Percentiles rank a stretch among this genome's conserved stretches.
phyloP scores from a whole-genome alignment of 2,329 filamentous ascomycete species.

The Fonsecaea monophora region DNA sequence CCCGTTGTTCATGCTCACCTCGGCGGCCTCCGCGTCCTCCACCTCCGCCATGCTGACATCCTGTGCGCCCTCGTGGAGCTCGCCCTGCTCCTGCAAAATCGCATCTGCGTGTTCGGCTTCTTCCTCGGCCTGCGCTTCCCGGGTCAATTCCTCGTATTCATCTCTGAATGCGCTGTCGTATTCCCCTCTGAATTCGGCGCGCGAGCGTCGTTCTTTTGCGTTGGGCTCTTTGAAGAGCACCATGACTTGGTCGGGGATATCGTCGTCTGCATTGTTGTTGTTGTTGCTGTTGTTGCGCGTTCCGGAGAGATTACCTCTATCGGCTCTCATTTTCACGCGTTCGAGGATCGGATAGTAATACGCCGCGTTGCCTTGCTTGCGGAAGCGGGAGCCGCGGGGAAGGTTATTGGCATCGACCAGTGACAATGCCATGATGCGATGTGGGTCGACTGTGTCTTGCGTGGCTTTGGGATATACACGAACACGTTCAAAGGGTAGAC shows the following conservation, averaged over 20 bases:
- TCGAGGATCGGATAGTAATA: conserved; percentile 66
- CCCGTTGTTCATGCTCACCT: conserved; percentile 26
- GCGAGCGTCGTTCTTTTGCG: conserved; percentile 34
- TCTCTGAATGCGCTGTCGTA: conserved; percentile 54
- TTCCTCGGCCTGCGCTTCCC: conserved; percentile 35
- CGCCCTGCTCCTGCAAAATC: conserved; percentile 40
- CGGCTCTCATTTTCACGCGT: conserved; percentile 56
- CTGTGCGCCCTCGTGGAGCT: conserved; percentile 30
- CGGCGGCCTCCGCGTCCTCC: conserved; percentile 35
- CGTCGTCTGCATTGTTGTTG: conserved; percentile 50
- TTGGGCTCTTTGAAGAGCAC: conserved; percentile 59
- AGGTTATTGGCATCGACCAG: conserved; percentile 59
- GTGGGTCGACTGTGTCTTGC: conserved; percentile 61
- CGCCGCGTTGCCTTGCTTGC: conserved; percentile 55
- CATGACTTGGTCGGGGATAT: conserved; percentile 59
- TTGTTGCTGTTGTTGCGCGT: conserved; percentile 50
- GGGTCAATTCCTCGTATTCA: conserved; percentile 33
- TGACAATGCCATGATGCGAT: conserved; percentile 64
- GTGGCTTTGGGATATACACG: conserved; percentile 67
- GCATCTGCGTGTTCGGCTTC: conserved; percentile 32
- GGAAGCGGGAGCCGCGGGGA: conserved; percentile 39
- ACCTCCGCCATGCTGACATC: conserved; percentile 37
- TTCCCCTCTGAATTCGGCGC: conserved; percentile 52
- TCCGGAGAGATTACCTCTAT: conserved; percentile 47
- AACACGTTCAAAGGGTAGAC: conserved; percentile 53